A percentile compares a stretch with the other conserved stretches of the same genome.
Evolutionary conservation across 2,329 filamentous ascomycete species (phyloP).

Genomic region (Nothomitra cinnamomea): DNA sequence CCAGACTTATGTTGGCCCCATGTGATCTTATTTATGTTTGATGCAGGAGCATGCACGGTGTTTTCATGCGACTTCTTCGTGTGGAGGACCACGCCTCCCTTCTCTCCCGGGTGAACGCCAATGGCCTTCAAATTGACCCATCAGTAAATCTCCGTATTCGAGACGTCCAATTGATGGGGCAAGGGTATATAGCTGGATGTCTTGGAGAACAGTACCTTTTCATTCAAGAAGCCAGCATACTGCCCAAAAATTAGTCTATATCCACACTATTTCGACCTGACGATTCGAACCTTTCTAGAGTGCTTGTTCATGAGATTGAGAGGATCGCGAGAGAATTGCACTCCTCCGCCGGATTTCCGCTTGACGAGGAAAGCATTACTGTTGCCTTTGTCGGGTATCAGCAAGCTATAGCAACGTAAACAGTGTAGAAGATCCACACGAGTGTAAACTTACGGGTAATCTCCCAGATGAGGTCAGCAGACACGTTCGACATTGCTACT

Average conservation of each 20-base stretch:
- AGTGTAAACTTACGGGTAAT: constrained; percentile 49
- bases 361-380: constrained; percentile 88
- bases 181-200: not conserved
- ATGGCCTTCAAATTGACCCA: constrained; percentile 45
- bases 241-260: constrained; percentile 22
- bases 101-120: constrained; percentile 56
- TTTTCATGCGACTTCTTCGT: constrained; percentile 66
- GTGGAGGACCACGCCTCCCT: constrained; percentile 63
- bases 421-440: not conserved
- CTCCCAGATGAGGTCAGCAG: constrained; percentile 87
- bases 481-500: constrained; percentile 51
- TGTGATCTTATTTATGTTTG: constrained; percentile 44
- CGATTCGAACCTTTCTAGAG: constrained; percentile 60
- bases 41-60: constrained; percentile 55
- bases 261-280: not conserved
- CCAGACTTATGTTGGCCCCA: constrained; percentile 56
- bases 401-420: not conserved
- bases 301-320: constrained; percentile 87
- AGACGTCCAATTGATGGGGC: constrained; percentile 9
- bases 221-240: constrained; percentile 86
- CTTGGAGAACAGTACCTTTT: constrained; percentile 49
- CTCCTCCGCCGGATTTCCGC: constrained; percentile 61
- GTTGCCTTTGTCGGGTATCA: constrained; percentile 39
- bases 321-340: constrained; percentile 86
- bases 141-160: constrained; percentile 10